Evolutionary conservation across 2,329 filamentous ascomycete genomes (phyloP).

Genomic region (Alternaria dauci): DNA sequence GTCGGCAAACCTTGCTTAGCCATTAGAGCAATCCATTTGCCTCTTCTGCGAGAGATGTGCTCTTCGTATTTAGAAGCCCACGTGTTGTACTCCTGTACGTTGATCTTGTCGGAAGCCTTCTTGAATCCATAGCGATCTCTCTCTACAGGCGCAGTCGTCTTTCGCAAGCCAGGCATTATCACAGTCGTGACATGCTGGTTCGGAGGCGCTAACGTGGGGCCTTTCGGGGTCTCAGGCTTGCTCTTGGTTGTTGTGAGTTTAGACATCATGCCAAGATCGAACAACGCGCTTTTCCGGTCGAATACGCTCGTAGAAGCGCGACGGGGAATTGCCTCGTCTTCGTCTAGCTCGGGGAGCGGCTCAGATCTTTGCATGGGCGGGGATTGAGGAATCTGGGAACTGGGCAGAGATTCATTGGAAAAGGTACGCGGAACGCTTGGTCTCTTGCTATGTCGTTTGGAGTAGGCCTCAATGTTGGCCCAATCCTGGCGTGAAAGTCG

Average conservation of each 20-base stretch:
- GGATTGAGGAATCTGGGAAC: constrained; percentile 26
- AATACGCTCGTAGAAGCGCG: constrained; percentile 48
- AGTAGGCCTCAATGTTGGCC: constrained; percentile 46
- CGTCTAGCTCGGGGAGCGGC: constrained; percentile 45
- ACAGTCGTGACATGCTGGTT: constrained; percentile 10
- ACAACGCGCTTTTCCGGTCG: constrained; percentile 43
- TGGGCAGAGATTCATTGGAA: constrained; percentile 23
- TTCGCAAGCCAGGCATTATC: constrained; percentile 25
- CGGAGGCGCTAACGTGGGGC: constrained; percentile 2
- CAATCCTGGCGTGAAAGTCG: constrained; percentile 48
- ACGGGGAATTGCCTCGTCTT: constrained; percentile 45
- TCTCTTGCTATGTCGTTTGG: constrained; percentile 36
- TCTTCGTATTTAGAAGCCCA: constrained; percentile 81
- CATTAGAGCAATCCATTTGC: constrained; percentile 84
- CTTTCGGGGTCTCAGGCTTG: constrained; percentile 11
- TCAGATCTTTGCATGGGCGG: constrained; percentile 36
- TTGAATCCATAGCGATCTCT: constrained; percentile 93
- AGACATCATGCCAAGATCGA: constrained; percentile 35
- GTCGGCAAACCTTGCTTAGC: constrained; percentile 78
- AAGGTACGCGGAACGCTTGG: constrained; percentile 28
- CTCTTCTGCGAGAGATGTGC: constrained; percentile 75
- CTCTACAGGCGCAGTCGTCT: constrained; percentile 42
- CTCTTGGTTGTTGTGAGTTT: constrained; percentile 17
- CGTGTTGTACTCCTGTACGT: constrained; percentile 76
- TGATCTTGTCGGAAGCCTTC: constrained; percentile 83